Evolutionary conservation across 176 grass and related monocot species (phyloP).

Genomic region (Dendrocalamus sinicus): DNA sequence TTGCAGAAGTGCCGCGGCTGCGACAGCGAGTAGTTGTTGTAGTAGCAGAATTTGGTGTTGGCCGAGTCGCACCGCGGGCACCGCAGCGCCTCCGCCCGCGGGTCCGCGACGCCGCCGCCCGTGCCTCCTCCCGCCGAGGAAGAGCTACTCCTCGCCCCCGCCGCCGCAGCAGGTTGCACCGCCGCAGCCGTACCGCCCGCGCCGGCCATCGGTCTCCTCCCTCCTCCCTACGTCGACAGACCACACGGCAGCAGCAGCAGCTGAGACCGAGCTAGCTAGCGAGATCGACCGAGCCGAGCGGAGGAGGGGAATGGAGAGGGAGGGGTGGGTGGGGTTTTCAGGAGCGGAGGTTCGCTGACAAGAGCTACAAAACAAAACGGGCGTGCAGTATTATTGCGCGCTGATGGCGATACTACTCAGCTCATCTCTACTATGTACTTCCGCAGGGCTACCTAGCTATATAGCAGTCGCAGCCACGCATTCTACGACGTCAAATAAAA

Average conservation of each 20-base stretch:
- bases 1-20: constrained; percentile 99
- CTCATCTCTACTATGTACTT: neutral
- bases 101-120: constrained; percentile 38
- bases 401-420: constrained; percentile 67
- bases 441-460: neutral
- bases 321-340: constrained; percentile 59
- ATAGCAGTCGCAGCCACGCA: no score
- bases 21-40: constrained; percentile 98
- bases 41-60: constrained; percentile 99
- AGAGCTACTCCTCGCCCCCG: constrained; percentile 20
- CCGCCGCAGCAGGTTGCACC: constrained; percentile 36
- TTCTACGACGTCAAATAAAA: no score
- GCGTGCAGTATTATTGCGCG: constrained; percentile 68
- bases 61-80: constrained; percentile 95
- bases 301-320: neutral
- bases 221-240: neutral
- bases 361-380: constrained; percentile 78
- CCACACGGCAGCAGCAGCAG: neutral
- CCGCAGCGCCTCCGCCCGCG: constrained; percentile 55
- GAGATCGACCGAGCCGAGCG: neutral
- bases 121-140: neutral
- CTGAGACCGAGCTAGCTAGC: neutral
- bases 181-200: constrained; percentile 57
- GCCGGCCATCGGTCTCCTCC: neutral
- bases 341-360: constrained; percentile 82